Evolutionary conservation across 2,329 filamentous ascomycete genomes (phyloP).

Genomic region (Polychaeton citri): DNA sequence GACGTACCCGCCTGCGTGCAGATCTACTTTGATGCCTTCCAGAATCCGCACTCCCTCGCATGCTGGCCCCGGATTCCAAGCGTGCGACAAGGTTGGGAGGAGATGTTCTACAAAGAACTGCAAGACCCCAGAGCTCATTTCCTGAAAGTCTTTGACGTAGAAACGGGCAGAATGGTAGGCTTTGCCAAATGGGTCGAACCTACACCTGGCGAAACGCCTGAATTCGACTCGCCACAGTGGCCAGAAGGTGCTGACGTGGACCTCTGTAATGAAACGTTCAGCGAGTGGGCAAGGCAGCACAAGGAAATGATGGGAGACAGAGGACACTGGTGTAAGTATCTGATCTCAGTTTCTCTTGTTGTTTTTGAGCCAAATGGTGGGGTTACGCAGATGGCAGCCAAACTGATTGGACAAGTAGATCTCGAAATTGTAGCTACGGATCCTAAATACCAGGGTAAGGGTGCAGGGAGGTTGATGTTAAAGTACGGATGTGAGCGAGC

Average conservation of each 20-base stretch:
- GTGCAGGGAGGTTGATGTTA: constrained; percentile 18
- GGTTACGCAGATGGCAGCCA: background rate
- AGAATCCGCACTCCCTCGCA: constrained; percentile 15
- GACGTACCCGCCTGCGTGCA: constrained; percentile 10
- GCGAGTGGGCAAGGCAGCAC: constrained; percentile 12
- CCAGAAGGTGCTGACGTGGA: constrained; percentile 11
- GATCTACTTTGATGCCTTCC: constrained; percentile 17
- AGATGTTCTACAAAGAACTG: constrained; percentile 12
- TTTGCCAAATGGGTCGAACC: constrained; percentile 15
- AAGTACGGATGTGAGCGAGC: constrained; percentile 1
- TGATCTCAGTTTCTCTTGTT: no score
- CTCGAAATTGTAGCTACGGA: constrained; percentile 22
- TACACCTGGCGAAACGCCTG: constrained; percentile 8
- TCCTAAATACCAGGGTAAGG: constrained; percentile 24
- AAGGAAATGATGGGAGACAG: constrained; percentile 12
- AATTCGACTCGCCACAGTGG: constrained; percentile 11
- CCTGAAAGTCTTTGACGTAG: constrained; percentile 11
- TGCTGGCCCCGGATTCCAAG: constrained; percentile 15
- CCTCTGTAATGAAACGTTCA: constrained; percentile 16
- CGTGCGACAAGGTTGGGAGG: constrained; percentile 13
- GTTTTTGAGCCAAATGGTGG: no score
- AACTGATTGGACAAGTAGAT: constrained; percentile 6
- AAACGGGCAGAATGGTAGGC: constrained; percentile 8
- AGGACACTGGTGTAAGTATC: constrained; percentile 16
- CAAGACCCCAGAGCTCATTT: constrained; percentile 11